phyloP scores from a whole-genome alignment of 345 rosid species.

The Citrus glauca region DNA sequence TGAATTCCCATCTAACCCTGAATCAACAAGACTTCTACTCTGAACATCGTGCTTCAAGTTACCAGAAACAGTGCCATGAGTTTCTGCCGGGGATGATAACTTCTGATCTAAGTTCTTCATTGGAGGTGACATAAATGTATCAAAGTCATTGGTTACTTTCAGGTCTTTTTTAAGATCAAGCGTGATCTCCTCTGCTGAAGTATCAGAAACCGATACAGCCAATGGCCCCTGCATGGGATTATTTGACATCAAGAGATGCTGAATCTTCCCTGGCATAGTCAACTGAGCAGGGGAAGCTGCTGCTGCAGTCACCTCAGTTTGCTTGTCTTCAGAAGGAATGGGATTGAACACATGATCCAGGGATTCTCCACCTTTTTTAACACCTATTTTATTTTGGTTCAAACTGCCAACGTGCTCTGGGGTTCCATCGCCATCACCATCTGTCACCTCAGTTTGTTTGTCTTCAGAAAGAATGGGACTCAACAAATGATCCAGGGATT shows the following conservation, averaged over 20 bases:
- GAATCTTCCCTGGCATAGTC: constrained; percentile 15
- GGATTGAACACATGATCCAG: constrained; percentile 6
- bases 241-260: constrained; percentile 19
- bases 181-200: constrained; percentile 16
- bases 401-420: constrained; percentile 15
- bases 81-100: constrained; percentile 23
- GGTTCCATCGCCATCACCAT: too few species aligned
- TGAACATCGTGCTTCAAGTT: constrained; percentile 32
- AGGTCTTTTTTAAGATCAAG: constrained; percentile 16
- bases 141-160: constrained; percentile 14
- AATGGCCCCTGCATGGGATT: constrained; percentile 5
- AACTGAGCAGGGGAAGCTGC: constrained; percentile 24
- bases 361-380: constrained; percentile 16
- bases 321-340: constrained; percentile 25
- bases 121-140: constrained; percentile 30
- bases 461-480: constrained; percentile 17
- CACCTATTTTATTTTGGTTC: constrained; percentile 18
- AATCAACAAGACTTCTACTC: constrained; percentile 14
- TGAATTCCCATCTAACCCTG: constrained; percentile 25
- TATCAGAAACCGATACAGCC: constrained; percentile 15
- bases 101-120: constrained; percentile 31
- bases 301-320: constrained; percentile 14
- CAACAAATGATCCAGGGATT: constrained; percentile 14
- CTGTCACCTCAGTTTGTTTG: constrained; percentile 15
- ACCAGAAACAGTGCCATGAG: constrained; percentile 15